Evolutionary conservation across 2,329 filamentous ascomycete species (phyloP).

Genomic region (Claviceps citrina): DNA sequence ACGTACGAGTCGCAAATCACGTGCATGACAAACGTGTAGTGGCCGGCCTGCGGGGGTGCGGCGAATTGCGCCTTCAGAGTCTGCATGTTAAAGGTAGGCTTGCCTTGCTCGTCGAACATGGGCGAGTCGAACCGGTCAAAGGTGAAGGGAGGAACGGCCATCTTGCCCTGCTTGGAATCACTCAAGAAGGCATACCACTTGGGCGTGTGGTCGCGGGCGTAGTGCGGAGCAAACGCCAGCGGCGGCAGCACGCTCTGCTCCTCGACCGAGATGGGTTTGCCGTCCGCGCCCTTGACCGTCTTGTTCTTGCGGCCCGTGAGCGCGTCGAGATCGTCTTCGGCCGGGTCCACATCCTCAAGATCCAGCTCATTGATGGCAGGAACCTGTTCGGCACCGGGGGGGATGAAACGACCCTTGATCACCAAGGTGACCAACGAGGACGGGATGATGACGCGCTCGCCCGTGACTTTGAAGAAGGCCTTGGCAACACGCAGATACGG

Average conservation of each 20-base stretch:
- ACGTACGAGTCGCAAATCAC: conserved; percentile 89
- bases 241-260: conserved; percentile 60
- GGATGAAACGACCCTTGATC: conserved; percentile 85
- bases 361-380: conserved; percentile 64
- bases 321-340: conserved; percentile 81
- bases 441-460: conserved; percentile 83
- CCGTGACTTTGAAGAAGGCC: conserved; percentile 96
- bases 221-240: conserved; percentile 80
- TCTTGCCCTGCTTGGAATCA: conserved; percentile 86
- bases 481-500: conserved; percentile 74
- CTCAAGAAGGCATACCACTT: conserved; percentile 91
- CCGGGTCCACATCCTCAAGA: conserved; percentile 79
- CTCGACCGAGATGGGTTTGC: conserved; percentile 39
- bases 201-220: conserved; percentile 75
- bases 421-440: conserved; percentile 87
- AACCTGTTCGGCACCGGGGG: conserved; percentile 62
- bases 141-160: conserved; percentile 92
- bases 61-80: conserved; percentile 96
- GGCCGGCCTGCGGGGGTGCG: conserved; percentile 77
- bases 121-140: conserved; percentile 86
- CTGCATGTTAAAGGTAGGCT: conserved; percentile 87
- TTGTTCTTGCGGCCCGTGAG: conserved; percentile 64
- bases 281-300: conserved; percentile 45
- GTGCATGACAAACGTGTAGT: conserved; percentile 91
- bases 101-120: conserved; percentile 62